Evolutionary conservation across 1,139 yeast species (phyloP), one percentile per base, ranked within the genome.

Genomic region (Diutina neorugosa): DNA sequence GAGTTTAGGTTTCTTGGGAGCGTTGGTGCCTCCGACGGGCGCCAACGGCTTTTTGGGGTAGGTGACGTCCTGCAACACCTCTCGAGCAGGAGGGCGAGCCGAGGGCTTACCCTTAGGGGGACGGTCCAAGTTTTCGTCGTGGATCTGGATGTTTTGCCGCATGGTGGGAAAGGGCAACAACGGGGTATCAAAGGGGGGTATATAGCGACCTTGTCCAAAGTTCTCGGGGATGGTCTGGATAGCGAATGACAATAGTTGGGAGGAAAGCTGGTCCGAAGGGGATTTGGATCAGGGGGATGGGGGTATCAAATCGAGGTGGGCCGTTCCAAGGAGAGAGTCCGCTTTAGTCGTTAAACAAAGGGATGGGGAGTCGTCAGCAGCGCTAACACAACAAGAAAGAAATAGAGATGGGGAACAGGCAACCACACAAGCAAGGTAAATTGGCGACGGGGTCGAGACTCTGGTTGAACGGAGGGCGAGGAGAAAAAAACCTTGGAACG

Each of bases 161-260:
- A 27, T 46, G 34, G 34, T 16, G 20, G 4, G 43, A 18, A n/a
- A 3, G 43, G 6, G 19, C 11, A 37, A 37, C 11, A 37, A 37
- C 41, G 41, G 43, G 18, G 18, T 40, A 18, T 40, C 37, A 31
- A 31, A 11, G 37, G 37, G n/a, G 37, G 37, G 37, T 31, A 31
- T 31, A 31, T 31, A 31, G 37, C 37, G 37, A 44, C 12, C 25
- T 14, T 4, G 4, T 23, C 4, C 14, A 19, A 14, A 12, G 7
- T 16, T 25, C 21, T 18, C 14, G 20, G 48, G 31, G 48, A 16
- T n/a, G 12, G 34, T 11, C 11, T 21, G 48, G 19, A 16, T 27
- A 46, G 31, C 50, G 50, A 46, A 27, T 27, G 50, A 46, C 50
- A 27, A 46, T 27, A 46, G 50, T 46, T 46, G 50, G 50, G 23